These are phyloP conservation scores for Zygoascus flipseniorum DNA, from an alignment of 805 yeast species.

Conservation along the genomic window DNA sequence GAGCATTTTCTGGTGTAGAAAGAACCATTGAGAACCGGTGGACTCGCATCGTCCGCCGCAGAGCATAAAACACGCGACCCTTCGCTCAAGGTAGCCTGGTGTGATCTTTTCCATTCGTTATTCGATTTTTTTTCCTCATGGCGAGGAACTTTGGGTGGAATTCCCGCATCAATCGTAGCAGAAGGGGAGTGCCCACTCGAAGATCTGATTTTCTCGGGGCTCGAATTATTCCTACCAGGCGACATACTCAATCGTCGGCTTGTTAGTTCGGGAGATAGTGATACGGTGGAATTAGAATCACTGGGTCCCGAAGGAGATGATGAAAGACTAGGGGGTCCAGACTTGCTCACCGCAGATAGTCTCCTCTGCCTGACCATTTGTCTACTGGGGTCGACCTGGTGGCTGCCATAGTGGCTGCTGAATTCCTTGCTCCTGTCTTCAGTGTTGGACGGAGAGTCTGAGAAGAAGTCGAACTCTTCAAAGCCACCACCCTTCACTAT, in stretches of 20 bases:
- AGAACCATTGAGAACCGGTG: not conserved
- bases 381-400: not conserved
- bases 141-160: conserved; percentile 22
- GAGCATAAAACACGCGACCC: not conserved
- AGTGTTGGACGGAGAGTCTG: not conserved
- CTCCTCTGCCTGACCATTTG: not conserved
- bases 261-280: not conserved
- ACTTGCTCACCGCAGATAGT: not conserved
- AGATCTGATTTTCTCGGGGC: not conserved
- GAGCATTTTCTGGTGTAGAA: conserved; percentile 16
- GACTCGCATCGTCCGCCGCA: not conserved
- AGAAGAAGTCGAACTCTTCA: not conserved
- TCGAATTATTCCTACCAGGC: not conserved
- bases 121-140: conserved; percentile 10
- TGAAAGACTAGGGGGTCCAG: not conserved
- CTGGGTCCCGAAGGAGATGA: not conserved
- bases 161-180: conserved; percentile 17
- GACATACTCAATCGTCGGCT: not conserved
- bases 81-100: not conserved
- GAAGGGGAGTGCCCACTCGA: not conserved
- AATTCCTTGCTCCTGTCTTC: not conserved
- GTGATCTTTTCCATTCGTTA: not conserved
- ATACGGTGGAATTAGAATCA: not conserved
- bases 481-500: not conserved
- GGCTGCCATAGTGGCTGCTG: not conserved